Conservation (phyloP, 192 early-diverging fungal genomes). For the Backusella sp. region DNA sequence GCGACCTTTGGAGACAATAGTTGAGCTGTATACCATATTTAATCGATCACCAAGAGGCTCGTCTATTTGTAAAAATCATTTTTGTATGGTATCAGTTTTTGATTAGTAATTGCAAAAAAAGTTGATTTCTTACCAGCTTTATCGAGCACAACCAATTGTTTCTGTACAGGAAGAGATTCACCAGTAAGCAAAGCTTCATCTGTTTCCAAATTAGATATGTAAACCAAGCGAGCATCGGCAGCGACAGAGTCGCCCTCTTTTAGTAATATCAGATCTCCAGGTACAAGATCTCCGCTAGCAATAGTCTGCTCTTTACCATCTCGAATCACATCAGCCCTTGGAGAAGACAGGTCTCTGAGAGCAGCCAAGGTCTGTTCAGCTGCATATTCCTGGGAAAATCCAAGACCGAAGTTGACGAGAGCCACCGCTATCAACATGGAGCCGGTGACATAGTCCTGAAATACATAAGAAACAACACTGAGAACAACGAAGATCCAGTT, state of each 20-base stretch:
- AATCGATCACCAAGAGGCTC: constrained; percentile 89
- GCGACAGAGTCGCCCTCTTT: constrained; percentile 93
- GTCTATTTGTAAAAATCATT: constrained; percentile 32
- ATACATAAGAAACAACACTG: constrained; percentile 54
- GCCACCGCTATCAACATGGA: constrained; percentile 77
- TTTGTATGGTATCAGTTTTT: not conserved
- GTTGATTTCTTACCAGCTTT: constrained; percentile 9
- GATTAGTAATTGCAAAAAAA: not conserved
- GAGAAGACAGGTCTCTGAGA: constrained; percentile 80
- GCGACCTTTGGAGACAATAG: constrained; percentile 86
- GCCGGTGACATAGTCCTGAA: constrained; percentile 64
- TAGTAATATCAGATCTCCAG: constrained; percentile 87
- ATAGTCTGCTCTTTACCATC: constrained; percentile 71
- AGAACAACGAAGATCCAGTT: constrained; percentile 52
- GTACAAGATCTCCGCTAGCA: constrained; percentile 75
- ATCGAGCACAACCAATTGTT: constrained; percentile 37
- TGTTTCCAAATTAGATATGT: constrained; percentile 85
- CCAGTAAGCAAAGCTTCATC: constrained; percentile 93
- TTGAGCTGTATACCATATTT: constrained; percentile 88
- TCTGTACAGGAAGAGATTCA: constrained; percentile 85
- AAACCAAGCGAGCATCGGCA: constrained; percentile 84
- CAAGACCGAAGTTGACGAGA: constrained; percentile 81
- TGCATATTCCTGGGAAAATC: constrained; percentile 93
- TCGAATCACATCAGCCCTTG: constrained; percentile 84
- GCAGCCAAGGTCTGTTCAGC: constrained; percentile 94